These are phyloP conservation scores for Podospora pseudoanserina DNA, from an alignment of 495 filamentous ascomycete species.

Conservation along the genomic window DNA sequence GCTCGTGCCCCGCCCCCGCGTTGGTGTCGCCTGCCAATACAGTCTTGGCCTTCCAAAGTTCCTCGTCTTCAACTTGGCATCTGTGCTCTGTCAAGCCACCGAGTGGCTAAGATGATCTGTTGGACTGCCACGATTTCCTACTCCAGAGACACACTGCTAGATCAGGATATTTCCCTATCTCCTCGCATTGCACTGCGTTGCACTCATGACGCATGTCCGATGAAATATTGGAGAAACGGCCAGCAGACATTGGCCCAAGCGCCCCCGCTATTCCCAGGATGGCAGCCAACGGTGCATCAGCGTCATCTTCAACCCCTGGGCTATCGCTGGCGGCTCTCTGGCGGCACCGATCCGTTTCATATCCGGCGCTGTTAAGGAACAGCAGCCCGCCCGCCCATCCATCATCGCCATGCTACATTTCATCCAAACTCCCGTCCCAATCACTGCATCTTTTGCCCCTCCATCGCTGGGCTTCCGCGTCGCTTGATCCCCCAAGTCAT, in stretches of 20 bases:
- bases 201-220: too few species aligned
- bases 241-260: not conserved
- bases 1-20: not conserved
- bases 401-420: not conserved
- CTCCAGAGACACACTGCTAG: too few species aligned
- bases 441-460: not conserved
- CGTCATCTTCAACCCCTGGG: not conserved
- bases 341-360: not conserved
- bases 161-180: too few species aligned
- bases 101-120: too few species aligned
- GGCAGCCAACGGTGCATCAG: not conserved
- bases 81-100: too few species aligned
- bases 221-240: too few species aligned
- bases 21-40: not conserved
- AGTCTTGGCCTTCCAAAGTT: too few species aligned
- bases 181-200: too few species aligned
- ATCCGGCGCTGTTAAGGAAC: not conserved
- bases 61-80: too few species aligned
- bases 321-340: not conserved
- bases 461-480: not conserved
- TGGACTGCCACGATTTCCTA: too few species aligned
- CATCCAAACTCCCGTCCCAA: not conserved
- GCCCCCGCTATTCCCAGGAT: not conserved
- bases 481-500: conserved; percentile 10
- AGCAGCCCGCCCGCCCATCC: not conserved